A percentile compares a stretch with the other conserved stretches of the same genome.
Conservation (phyloP, 805 yeast species). For the Candida andamanensis region DNA sequence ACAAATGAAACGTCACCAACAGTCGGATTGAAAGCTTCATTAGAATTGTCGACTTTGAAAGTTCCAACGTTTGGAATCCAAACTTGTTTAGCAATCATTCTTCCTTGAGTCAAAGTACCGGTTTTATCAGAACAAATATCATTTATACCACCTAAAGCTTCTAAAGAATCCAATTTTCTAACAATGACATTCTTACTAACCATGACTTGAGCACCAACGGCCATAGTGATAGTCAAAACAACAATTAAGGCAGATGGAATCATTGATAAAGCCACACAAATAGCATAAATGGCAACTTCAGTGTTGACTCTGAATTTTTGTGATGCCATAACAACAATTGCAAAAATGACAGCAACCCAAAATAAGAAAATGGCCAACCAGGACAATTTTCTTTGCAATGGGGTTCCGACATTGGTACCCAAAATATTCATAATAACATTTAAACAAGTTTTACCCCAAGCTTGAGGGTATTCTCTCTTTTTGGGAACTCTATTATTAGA, state of each 20-base stretch:
- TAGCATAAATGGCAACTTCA: conserved; percentile 36
- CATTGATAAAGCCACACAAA: conserved; percentile 38
- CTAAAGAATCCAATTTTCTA: conserved; percentile 32
- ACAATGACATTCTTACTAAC: conserved; percentile 31
- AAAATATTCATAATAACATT: conserved; percentile 42
- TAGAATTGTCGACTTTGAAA: conserved; percentile 25
- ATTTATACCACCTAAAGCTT: conserved; percentile 35
- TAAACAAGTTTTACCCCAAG: conserved; percentile 31
- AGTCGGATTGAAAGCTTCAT: conserved; percentile 31
- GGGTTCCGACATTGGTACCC: conserved; percentile 45
- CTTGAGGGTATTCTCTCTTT: conserved; percentile 32
- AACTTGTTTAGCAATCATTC: conserved; percentile 32
- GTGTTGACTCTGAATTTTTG: conserved; percentile 28
- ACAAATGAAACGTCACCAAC: conserved; percentile 37
- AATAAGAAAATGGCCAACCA: conserved; percentile 48
- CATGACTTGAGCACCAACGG: conserved; percentile 37
- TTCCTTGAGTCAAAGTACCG: conserved; percentile 36
- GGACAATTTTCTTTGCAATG: conserved; percentile 41
- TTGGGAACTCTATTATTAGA: conserved; percentile 30
- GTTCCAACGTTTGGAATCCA: conserved; percentile 35
- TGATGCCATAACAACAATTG: conserved; percentile 35
- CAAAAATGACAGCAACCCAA: conserved; percentile 39
- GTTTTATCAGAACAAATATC: conserved; percentile 39
- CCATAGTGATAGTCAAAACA: conserved; percentile 37
- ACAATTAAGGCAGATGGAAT: conserved; percentile 36